Evolutionary conservation across 163 green algal species (phyloP).

Genomic region (Chloromonas sp.): DNA sequence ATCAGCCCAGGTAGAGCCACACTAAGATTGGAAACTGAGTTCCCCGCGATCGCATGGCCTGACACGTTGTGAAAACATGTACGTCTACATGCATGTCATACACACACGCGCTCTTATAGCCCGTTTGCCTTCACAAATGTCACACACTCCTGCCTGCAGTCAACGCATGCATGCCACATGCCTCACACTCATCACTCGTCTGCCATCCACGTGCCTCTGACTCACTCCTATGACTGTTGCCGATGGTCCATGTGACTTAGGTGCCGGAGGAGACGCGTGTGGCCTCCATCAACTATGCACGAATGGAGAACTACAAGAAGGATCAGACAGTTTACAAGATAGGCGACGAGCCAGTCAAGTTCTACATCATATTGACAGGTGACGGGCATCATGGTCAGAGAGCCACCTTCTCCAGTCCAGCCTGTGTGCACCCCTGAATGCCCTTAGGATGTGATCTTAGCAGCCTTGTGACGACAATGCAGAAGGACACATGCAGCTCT

Average conservation of each 20-base stretch:
- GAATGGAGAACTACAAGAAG: constrained; percentile 50
- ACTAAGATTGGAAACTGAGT: not conserved
- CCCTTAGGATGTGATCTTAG: too few relatives aligned
- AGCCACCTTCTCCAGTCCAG: not conserved
- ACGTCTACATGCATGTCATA: too few relatives aligned
- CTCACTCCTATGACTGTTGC: not conserved
- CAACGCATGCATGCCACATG: not conserved
- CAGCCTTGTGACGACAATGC: too few relatives aligned
- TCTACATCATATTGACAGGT: constrained; percentile 58
- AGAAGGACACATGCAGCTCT: not conserved
- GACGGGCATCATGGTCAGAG: not conserved
- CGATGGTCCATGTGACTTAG: not conserved
- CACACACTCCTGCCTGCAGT: not conserved
- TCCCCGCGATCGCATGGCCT: not conserved
- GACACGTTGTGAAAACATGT: not conserved
- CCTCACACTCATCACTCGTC: not conserved
- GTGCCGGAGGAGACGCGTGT: constrained; percentile 43
- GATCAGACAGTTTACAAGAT: constrained; percentile 43
- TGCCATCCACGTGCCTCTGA: not conserved
- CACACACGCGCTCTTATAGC: not conserved
- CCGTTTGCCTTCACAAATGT: not conserved
- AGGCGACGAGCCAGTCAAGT: constrained; percentile 41
- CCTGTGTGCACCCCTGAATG: too few relatives aligned
- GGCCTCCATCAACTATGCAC: constrained; percentile 21
- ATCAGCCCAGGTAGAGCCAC: not conserved